Evolutionary conservation across 306 rosid genomes (phyloP).

Genomic region (Cucurbita argyrosperma): DNA sequence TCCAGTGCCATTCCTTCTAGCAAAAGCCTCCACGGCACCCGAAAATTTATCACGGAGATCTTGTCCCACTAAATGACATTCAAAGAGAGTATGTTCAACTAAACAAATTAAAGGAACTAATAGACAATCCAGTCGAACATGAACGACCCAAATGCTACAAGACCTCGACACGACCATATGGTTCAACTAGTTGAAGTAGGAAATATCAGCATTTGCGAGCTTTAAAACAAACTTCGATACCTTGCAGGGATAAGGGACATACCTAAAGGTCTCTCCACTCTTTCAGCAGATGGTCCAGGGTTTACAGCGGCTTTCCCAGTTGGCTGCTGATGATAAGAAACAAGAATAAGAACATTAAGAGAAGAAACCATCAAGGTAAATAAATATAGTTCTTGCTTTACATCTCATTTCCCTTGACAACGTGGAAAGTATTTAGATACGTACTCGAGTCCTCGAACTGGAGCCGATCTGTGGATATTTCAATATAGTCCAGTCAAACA

Average conservation of each 20-base stretch:
- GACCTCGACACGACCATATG: background rate
- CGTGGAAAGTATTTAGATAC: constrained; percentile 18
- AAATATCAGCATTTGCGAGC: background rate
- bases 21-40: constrained; percentile 83
- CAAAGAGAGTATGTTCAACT: background rate
- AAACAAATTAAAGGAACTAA: background rate
- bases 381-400: background rate
- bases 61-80: constrained; percentile 37
- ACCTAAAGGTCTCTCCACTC: constrained; percentile 72
- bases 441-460: constrained; percentile 66
- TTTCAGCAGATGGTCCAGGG: constrained; percentile 60
- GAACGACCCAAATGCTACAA: background rate
- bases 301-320: constrained; percentile 55
- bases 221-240: background rate
- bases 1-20: constrained; percentile 67
- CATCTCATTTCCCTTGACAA: background rate
- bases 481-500: constrained; percentile 91
- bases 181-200: background rate
- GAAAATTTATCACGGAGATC: constrained; percentile 59
- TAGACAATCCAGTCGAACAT: background rate
- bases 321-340: constrained; percentile 33
- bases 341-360: constrained; percentile 8
- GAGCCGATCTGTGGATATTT: constrained; percentile 94
- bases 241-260: constrained; percentile 4
- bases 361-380: background rate